Conservation (phyloP, 805 yeast genomes). For the Ogataea zsoltii region DNA sequence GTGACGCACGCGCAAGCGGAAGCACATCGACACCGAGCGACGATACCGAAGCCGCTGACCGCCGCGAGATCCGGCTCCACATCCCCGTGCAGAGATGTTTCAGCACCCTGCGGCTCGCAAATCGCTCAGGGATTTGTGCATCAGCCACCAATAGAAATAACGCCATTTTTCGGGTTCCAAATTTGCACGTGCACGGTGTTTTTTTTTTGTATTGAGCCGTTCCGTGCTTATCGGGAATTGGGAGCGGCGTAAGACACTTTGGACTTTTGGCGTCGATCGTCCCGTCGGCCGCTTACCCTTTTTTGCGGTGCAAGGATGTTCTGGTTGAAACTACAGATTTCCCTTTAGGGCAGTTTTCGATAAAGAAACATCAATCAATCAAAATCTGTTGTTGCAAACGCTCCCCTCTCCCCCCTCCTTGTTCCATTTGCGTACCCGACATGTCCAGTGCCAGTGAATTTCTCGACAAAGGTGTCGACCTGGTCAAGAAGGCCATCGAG, state of each 20-base stretch:
- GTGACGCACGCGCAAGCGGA: too few species aligned
- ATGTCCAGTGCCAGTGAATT: conserved; percentile 56
- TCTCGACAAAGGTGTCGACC: conserved; percentile 89
- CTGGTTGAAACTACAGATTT: neutral
- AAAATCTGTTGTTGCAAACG: neutral
- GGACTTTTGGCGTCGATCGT: neutral
- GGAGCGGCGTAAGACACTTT: neutral
- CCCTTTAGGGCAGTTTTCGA: conserved; percentile 5
- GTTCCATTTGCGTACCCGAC: neutral
- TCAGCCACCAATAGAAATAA: conserved; percentile 1
- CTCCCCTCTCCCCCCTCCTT: neutral
- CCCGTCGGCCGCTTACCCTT: neutral
- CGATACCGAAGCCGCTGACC: too few species aligned
- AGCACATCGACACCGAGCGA: too few species aligned
- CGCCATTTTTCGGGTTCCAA: neutral
- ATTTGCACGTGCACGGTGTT: neutral
- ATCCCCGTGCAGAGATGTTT: neutral
- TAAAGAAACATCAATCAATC: neutral
- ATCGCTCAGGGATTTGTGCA: neutral
- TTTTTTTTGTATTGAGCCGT: too few species aligned
- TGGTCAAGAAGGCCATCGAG: conserved; percentile 92
- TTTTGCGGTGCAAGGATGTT: neutral
- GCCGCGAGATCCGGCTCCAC: neutral
- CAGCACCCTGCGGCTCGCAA: neutral
- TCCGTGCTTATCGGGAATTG: conserved; percentile 3